Base-by-base conservation (phyloP, 495 filamentous ascomycete genomes). In the Letharia lupina region DNA sequence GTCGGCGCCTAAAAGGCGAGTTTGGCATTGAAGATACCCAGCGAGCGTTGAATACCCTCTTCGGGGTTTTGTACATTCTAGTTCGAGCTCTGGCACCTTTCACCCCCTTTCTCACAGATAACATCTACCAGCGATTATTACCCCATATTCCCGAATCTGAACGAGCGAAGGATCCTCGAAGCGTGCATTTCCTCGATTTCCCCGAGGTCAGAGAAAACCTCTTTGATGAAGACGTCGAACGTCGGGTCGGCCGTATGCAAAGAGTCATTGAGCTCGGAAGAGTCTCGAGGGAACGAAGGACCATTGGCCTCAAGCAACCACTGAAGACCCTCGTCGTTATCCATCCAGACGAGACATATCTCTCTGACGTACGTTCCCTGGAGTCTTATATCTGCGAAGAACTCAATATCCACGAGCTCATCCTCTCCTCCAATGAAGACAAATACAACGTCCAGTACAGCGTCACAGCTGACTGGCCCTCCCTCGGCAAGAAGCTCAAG, bases 1-100 rank as follows among this genome's bases (percentile, higher is more conserved):
- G 94, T 41, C 91, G 91, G 75, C 88, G 94, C 28, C 80, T 98
- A 63, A 98, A 98, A 86, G 94, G 94, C 64, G 93, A 95, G 76
- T 60, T 68, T 48, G 93, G 93, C 18, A 75, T 89, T 16, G 84
- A 95, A 56, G 94, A 98, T 71, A 98, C 94, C 37, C 76, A 87
- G 63, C 90, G 96, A 74, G 94, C 94, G 13, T 80, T 98, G 62
- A 96, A 97, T 75, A 94, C 94, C 11, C 86, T 98, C n/a, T 98
- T 96, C 70, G 93, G 97, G 78, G 91, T 96, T 61, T 81, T 98
- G 15, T 98, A 87, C 77, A 98, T 91, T 4, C 80, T 98, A 16
- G 86, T 88, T 70, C 83, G 92, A 44, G 90, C 88, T 18, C 81
- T 98, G 47, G 94, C 94, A 33, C 95, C 94, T 9, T 98, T 98